phyloP scores from a whole-genome alignment of 164 flowering plant species.

The Berberis thunbergii region DNA sequence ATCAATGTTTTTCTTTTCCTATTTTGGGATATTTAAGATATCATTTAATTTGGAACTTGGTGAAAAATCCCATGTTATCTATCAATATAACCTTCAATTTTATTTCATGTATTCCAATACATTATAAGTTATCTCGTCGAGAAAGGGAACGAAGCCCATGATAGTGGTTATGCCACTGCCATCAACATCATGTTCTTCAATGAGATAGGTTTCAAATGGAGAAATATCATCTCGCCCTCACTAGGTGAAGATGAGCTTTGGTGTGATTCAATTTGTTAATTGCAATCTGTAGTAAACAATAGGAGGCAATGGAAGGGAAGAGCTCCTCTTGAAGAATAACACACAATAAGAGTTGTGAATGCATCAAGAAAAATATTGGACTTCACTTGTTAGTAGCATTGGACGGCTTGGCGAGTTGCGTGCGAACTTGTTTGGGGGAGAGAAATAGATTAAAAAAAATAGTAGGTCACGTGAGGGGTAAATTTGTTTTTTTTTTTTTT shows the following conservation, averaged over 20 bases:
- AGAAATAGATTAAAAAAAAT: too few relatives aligned
- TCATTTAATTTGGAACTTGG: too few relatives aligned
- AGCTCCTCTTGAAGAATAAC: conserved; percentile 89
- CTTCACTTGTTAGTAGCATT: conserved; percentile 86
- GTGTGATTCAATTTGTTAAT: conserved; percentile 89
- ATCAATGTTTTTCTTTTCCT: too few relatives aligned
- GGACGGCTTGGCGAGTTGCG: conserved; percentile 97
- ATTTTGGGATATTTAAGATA: too few relatives aligned
- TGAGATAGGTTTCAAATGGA: conserved; percentile 77
- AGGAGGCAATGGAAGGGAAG: conserved; percentile 87
- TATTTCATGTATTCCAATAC: conserved; percentile 72
- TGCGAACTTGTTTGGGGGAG: conserved; percentile 87
- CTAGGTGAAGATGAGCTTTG: conserved; percentile 69
- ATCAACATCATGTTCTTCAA: conserved; percentile 92
- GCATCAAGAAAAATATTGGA: conserved; percentile 96
- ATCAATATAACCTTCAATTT: not conserved
- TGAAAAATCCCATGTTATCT: too few relatives aligned
- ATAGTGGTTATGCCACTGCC: conserved; percentile 72
- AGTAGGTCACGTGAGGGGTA: too few relatives aligned
- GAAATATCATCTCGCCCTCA: conserved; percentile 90
- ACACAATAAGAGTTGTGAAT: conserved; percentile 84
- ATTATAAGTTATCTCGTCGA: conserved; percentile 56
- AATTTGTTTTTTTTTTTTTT: too few relatives aligned
- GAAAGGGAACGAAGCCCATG: conserved; percentile 89
- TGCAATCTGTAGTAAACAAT: conserved; percentile 68